Conservation (phyloP, 2,329 filamentous ascomycete species). For the Chaetomium globosum region DNA sequence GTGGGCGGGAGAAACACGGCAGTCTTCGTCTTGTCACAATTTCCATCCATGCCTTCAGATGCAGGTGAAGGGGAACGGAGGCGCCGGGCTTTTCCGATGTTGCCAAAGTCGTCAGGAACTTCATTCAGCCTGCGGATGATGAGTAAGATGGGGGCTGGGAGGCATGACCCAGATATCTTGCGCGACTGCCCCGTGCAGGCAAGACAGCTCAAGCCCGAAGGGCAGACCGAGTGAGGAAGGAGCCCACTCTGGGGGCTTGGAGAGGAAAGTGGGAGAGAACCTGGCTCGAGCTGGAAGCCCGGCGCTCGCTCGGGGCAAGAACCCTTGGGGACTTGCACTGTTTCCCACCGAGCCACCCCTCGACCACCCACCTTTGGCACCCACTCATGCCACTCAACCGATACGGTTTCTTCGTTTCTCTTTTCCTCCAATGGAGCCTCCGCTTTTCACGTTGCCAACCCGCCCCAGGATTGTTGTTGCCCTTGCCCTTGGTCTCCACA, state of each 20-base stretch:
- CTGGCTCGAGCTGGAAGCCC: not conserved
- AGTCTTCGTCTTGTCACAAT: slow-evolving; percentile 20
- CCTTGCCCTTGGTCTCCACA: slow-evolving; percentile 21
- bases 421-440: slow-evolving; percentile 21
- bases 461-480: slow-evolving; percentile 6
- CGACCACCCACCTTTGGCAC: not conserved
- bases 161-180: slow-evolving; percentile 17
- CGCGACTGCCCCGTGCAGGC: slow-evolving; percentile 24
- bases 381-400: not conserved
- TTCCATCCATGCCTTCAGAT: not conserved
- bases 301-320: slow-evolving; percentile 16
- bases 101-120: slow-evolving; percentile 22
- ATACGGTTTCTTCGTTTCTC: not conserved
- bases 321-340: not conserved
- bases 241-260: slow-evolving; percentile 8
- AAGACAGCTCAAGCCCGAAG: slow-evolving; percentile 18
- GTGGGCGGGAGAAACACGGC: slow-evolving; percentile 16
- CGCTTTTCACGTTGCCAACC: slow-evolving; percentile 16
- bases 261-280: slow-evolving; percentile 22
- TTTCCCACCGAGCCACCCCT: slow-evolving; percentile 4
- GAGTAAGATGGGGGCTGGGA: slow-evolving; percentile 9
- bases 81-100: slow-evolving; percentile 26
- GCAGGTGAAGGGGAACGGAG: not conserved
- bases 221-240: slow-evolving; percentile 30
- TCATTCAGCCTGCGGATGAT: not conserved